Conservation (phyloP, 257 asterid species). For the Plectranthus barbatus region DNA sequence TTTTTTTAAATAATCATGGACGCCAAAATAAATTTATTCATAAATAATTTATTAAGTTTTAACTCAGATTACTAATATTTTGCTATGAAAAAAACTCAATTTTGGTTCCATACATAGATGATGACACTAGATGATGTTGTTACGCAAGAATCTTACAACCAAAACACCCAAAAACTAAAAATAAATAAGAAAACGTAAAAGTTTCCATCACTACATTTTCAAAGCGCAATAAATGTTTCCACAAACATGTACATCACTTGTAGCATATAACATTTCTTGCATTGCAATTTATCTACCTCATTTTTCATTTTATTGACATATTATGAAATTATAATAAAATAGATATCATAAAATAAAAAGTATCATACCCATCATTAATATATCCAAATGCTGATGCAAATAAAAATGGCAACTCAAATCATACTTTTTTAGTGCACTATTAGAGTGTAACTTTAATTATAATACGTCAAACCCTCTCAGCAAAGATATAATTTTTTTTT, state of each 20-base stretch:
- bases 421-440: not conserved
- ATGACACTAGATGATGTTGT: slow-evolving; percentile 10
- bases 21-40: too few species aligned
- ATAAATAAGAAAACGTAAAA: not conserved
- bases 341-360: too few species aligned
- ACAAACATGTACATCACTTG: not conserved
- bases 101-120: not conserved
- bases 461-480: not conserved
- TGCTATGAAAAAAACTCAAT: too few species aligned
- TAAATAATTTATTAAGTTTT: too few species aligned
- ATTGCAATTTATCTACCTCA: slow-evolving; percentile 19
- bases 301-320: not conserved
- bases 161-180: not conserved
- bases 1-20: too few species aligned
- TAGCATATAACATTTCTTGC: slow-evolving; percentile 18
- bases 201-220: slow-evolving; percentile 3
- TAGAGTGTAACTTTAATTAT: not conserved
- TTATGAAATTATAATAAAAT: too few species aligned
- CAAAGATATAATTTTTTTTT: not conserved
- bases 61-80: not conserved
- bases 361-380: too few species aligned
- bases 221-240: slow-evolving; percentile 18
- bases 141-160: slow-evolving; percentile 14
- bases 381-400: too few species aligned
- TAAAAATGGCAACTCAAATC: not conserved